These are phyloP conservation scores for Microdochium paspali DNA, from an alignment of 2,329 filamentous ascomycete genomes.

Conservation along the genomic window DNA sequence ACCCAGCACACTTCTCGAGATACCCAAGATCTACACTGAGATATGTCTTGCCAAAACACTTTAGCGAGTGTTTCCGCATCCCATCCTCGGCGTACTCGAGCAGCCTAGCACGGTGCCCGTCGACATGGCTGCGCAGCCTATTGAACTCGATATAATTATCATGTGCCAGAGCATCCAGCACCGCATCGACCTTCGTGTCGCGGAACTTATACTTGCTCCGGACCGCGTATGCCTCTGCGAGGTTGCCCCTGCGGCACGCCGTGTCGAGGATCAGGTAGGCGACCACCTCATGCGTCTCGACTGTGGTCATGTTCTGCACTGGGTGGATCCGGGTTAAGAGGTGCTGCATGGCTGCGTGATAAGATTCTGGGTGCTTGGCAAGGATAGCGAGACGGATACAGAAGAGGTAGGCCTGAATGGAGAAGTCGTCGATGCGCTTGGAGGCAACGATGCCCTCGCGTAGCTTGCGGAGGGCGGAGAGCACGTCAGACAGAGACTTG, in stretches of 20 bases:
- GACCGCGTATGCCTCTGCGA: conserved; percentile 63
- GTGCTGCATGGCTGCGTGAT: conserved; percentile 77
- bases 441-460: conserved; percentile 81
- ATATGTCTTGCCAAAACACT: conserved; percentile 80
- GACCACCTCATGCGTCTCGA: conserved; percentile 71
- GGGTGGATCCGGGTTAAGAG: conserved; percentile 65
- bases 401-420: conserved; percentile 45
- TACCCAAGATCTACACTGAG: conserved; percentile 59
- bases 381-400: conserved; percentile 76
- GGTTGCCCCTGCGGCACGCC: conserved; percentile 71
- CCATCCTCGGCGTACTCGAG: conserved; percentile 72
- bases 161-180: conserved; percentile 62
- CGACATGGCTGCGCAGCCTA: conserved; percentile 59
- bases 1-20: conserved; percentile 54
- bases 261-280: conserved; percentile 80
- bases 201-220: conserved; percentile 50
- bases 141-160: conserved; percentile 84
- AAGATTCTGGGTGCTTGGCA: conserved; percentile 74
- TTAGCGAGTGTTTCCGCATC: conserved; percentile 69
- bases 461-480: conserved; percentile 82
- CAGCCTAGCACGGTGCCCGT: conserved; percentile 70
- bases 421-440: conserved; percentile 64
- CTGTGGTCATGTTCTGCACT: conserved; percentile 54
- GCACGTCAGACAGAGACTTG: conserved; percentile 61
- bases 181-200: conserved; percentile 59